These are phyloP conservation scores for Citrus reticulata DNA, from an alignment of 345 rosid genomes.

Conservation along the genomic window DNA sequence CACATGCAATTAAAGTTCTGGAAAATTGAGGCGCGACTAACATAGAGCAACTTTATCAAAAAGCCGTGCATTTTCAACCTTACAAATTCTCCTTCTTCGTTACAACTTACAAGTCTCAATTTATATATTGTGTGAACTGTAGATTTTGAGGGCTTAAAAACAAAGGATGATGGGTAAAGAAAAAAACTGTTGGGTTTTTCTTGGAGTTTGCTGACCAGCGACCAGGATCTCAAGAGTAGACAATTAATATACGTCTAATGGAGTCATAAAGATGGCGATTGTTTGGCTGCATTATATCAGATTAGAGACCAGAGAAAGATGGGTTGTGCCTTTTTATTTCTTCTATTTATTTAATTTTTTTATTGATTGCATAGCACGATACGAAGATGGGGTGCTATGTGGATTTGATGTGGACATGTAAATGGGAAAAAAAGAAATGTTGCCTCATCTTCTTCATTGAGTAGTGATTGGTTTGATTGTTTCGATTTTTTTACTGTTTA, in stretches of 20 bases:
- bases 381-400: not conserved
- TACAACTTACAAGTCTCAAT: no score
- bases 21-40: not conserved
- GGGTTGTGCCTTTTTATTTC: not conserved
- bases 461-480: not conserved
- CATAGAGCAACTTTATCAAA: not conserved
- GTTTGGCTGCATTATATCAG: not conserved
- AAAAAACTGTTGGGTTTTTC: constrained; percentile 2
- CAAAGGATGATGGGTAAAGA: not conserved
- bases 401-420: not conserved
- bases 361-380: not conserved
- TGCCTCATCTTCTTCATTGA: not conserved
- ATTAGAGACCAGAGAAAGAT: not conserved
- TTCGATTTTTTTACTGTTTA: not conserved
- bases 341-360: not conserved
- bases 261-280: not conserved
- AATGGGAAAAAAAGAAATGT: not conserved
- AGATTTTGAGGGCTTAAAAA: no score
- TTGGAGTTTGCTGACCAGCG: constrained; percentile 14
- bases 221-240: not conserved
- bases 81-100: no score
- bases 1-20: not conserved
- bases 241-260: not conserved
- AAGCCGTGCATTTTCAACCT: no score
- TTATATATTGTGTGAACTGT: no score